Base-by-base conservation (phyloP, 768 basidiomycete genomes). In the Mycena amicta region DNA sequence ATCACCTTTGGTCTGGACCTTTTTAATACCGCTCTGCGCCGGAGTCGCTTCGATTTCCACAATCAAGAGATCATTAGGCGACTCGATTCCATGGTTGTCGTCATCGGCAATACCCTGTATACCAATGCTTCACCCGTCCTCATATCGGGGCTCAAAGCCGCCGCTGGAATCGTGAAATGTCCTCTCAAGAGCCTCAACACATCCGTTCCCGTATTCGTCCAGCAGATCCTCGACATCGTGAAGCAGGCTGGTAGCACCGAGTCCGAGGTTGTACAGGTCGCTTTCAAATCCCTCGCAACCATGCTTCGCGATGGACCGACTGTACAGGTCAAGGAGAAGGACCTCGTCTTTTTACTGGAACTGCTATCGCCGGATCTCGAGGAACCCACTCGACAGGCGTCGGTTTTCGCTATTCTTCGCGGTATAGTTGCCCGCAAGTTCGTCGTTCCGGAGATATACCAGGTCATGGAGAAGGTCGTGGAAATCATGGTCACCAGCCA, bases 371-470 rank as follows among this genome's bases (percentile, higher is more conserved):
- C 96, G 0, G 95, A 98, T 69, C 75, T 99, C 8, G 95, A 98
- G 71, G 96, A 98, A 30, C 86, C 90, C 0, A 80, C 79, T 13
- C 86, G 93, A 5, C 97, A 99, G 72, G 84, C 83, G 3, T 82
- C 93, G 8, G 89, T 92, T 6, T 98, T 99, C 71, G 77, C 90
- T 1, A 83, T 98, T 65, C 83, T 99, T 16, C 89, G 93, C 11
- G 90, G 95, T 25, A 93, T 98, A 64, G 87, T 98, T 16, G 83
- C 89, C 4, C 86, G 95, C 29, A 93, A 92, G 68, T 91, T 98
- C 61, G 87, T 98, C 29, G 92, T 96, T 0, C 93, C 93, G 0
- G 97, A 98, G 72, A 89, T 99, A 51, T 99, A 99, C 75, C 95
- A 98, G 71, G 75, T 95, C 31, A 98, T 99, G 95, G 92, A 93